Percentiles rank a stretch among this genome's conserved stretches.
These are phyloP conservation scores for Aspergillus leporis DNA, from an alignment of 495 filamentous ascomycete species.

Conservation along the genomic window DNA sequence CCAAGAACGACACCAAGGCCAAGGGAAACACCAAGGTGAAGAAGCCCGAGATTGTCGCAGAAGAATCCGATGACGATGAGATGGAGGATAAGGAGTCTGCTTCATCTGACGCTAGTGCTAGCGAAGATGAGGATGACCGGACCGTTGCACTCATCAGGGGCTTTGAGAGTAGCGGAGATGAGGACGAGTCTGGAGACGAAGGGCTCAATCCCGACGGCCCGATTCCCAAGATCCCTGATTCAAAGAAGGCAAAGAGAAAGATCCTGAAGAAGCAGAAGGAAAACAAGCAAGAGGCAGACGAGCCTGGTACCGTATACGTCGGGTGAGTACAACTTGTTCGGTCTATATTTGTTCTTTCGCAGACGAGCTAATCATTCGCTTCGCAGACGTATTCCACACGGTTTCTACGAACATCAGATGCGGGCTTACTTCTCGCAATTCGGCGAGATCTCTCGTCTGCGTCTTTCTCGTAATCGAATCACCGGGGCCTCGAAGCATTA, in stretches of 20 bases:
- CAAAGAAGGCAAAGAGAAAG: constrained; percentile 63
- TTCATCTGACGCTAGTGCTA: constrained; percentile 30
- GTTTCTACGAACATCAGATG: constrained; percentile 98
- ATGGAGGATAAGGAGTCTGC: constrained; percentile 22
- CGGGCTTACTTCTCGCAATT: constrained; percentile 93
- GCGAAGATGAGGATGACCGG: constrained; percentile 60
- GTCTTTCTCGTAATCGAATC: constrained; percentile 85
- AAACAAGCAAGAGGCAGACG: constrained; percentile 38
- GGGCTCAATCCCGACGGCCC: constrained; percentile 57
- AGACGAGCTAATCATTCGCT: constrained; percentile 21
- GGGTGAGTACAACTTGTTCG: constrained; percentile 45
- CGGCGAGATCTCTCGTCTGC: constrained; percentile 75
- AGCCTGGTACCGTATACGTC: constrained; percentile 82
- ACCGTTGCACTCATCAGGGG: constrained; percentile 70
- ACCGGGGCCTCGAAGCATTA: constrained; percentile 89
- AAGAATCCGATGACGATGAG: constrained; percentile 29
- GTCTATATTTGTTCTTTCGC: neutral
- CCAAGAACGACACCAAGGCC: constrained; percentile 29
- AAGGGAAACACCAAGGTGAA: constrained; percentile 34
- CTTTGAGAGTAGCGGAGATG: constrained; percentile 79
- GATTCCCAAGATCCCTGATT: constrained; percentile 60
- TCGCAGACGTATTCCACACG: constrained; percentile 74
- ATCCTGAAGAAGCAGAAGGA: constrained; percentile 52
- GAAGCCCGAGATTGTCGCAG: constrained; percentile 30
- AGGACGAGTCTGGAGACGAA: constrained; percentile 53